Evolutionary conservation across 495 filamentous ascomycete species (phyloP).

Genomic region (Podospora appendiculata): DNA sequence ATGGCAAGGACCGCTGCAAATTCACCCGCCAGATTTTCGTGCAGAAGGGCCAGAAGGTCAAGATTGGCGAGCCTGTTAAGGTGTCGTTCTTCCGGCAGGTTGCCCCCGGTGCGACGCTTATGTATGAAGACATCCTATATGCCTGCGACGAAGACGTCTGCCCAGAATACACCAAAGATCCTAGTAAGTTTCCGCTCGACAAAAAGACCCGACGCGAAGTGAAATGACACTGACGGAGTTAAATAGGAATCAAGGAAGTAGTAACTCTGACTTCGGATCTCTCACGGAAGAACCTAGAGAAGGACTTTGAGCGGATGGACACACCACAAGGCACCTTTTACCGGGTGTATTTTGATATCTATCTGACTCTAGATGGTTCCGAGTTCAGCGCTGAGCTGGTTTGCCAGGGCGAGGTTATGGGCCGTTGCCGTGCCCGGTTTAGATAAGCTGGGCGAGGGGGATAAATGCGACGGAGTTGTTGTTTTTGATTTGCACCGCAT

Average conservation of each 20-base stretch:
- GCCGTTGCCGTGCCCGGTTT: constrained; percentile 86
- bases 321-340: constrained; percentile 98
- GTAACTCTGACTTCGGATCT: constrained; percentile 96
- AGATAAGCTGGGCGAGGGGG: constrained; percentile 27
- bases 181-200: constrained; percentile 59
- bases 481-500: constrained; percentile 16
- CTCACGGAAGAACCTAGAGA: constrained; percentile 95
- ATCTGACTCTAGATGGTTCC: constrained; percentile 91
- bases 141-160: constrained; percentile 98
- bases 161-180: constrained; percentile 98
- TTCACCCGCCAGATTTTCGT: constrained; percentile 98
- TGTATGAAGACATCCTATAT: constrained; percentile 99
- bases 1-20: constrained; percentile 97
- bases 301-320: constrained; percentile 99
- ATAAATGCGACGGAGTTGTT: constrained; percentile 8
- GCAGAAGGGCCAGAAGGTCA: constrained; percentile 96
- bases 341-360: constrained; percentile 71
- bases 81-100: constrained; percentile 98
- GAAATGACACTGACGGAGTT: constrained; percentile 19
- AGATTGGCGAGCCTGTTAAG: constrained; percentile 98
- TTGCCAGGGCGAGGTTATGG: constrained; percentile 98
- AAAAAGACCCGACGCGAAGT: too few species aligned
- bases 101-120: constrained; percentile 91
- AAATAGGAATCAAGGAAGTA: constrained; percentile 93
- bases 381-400: constrained; percentile 98